These are phyloP conservation scores for Chytridium lagenaria DNA, from an alignment of 371 early-diverging fungal species.

Conservation along the genomic window DNA sequence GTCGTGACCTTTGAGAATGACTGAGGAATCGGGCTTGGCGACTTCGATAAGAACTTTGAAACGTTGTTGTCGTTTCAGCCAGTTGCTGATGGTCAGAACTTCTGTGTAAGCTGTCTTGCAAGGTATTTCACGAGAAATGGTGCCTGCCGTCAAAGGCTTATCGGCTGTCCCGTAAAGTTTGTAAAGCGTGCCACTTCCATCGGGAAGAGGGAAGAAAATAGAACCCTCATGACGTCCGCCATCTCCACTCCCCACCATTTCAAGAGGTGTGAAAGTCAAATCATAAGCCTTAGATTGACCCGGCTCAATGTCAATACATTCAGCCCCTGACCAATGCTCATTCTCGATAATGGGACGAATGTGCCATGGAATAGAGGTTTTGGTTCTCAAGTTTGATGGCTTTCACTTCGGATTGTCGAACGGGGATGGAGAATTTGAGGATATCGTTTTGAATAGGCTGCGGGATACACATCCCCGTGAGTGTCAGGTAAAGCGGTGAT, in stretches of 20 bases:
- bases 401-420: constrained; percentile 55
- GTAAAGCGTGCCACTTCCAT: constrained; percentile 60
- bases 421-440: constrained; percentile 57
- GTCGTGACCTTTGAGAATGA: constrained; percentile 58
- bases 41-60: constrained; percentile 55
- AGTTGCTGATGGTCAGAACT: constrained; percentile 52
- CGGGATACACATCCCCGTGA: constrained; percentile 59
- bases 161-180: constrained; percentile 59
- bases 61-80: constrained; percentile 58
- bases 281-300: constrained; percentile 57
- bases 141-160: constrained; percentile 53
- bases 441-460: constrained; percentile 56
- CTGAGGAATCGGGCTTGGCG: constrained; percentile 56
- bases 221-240: constrained; percentile 61
- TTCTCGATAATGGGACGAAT: constrained; percentile 63
- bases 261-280: constrained; percentile 54
- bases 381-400: constrained; percentile 54
- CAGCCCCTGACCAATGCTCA: constrained; percentile 56
- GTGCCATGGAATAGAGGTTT: constrained; percentile 51
- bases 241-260: constrained; percentile 53
- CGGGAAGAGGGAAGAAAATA: constrained; percentile 63
- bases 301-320: constrained; percentile 56
- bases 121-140: constrained; percentile 55
- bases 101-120: constrained; percentile 60
- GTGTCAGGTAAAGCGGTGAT: constrained; percentile 48